Evolutionary conservation across 2,329 filamentous ascomycete species (phyloP).

Genomic region (Penicillium expansum): DNA sequence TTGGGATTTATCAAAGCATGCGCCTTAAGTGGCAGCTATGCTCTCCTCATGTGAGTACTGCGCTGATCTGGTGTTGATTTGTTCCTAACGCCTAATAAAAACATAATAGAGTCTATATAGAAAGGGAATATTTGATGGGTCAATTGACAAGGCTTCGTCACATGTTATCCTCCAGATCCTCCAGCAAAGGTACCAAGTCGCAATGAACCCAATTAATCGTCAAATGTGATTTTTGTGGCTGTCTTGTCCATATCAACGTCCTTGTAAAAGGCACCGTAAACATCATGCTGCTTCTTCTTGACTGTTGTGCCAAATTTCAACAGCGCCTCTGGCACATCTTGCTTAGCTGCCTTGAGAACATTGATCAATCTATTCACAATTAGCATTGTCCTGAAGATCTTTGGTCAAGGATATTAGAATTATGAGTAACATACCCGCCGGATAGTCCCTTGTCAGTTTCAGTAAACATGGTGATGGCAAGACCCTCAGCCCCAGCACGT

Average conservation of each 20-base stretch:
- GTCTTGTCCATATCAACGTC: conserved; percentile 80
- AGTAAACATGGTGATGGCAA: conserved; percentile 91
- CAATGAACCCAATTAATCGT: conserved; percentile 45
- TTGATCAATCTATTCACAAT: conserved; percentile 70
- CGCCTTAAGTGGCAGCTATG: conserved; percentile 52
- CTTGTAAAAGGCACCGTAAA: conserved; percentile 94
- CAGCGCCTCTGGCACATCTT: conserved; percentile 83
- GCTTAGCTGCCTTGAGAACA: conserved; percentile 88
- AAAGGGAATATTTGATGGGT: conserved; percentile 32
- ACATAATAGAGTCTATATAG: conserved; percentile 35
- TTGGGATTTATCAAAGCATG: conserved; percentile 48
- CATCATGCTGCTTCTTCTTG: conserved; percentile 96
- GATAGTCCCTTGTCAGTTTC: conserved; percentile 91
- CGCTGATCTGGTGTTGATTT: conserved; percentile 26
- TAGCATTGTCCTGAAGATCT: conserved; percentile 8
- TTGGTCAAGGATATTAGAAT: background rate
- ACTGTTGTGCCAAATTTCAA: conserved; percentile 97
- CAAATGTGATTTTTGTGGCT: conserved; percentile 90
- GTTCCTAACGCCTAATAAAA: conserved; percentile 21
- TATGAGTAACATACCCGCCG: conserved; percentile 65
- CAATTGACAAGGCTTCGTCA: conserved; percentile 25
- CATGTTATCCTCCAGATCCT: conserved; percentile 14
- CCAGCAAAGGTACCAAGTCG: conserved; percentile 18
- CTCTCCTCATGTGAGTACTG: conserved; percentile 62
- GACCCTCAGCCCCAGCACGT: conserved; percentile 81